Base-by-base conservation (phyloP, 2,329 filamentous ascomycete genomes). In the Fusarium clavum region DNA sequence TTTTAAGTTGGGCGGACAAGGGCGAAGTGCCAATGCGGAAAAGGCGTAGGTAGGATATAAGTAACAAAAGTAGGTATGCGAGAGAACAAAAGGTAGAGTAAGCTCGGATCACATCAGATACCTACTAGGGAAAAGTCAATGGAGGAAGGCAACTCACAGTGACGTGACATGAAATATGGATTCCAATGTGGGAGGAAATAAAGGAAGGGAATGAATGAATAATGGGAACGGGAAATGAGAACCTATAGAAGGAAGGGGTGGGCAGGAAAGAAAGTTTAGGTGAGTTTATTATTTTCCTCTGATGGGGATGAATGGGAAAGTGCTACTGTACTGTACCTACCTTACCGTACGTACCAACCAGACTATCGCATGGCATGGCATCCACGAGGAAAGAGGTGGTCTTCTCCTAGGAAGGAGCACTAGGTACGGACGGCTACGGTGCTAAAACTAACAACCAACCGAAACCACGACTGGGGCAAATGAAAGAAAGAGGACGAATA, bases 401-500 rank as follows among this genome's bases (percentile, higher is more conserved):
- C 34, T 38, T 38, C 34, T 38, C 58, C 38, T 59, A 64, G 24
- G 49, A 57, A 52, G 57, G 52, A 68, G 63, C 49, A 25, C n/a
- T 47, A 52, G 60, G 52, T 43, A 49, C 34, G 18, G 34, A 38
- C 34, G 34, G 34, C 34, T 38, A n/a, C 44, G 54, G 56, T 67
- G 54, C 67, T 69, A 71, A 70, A 61, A 58, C 68, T 71, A 70
- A 70, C 64, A 53, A 48, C 68, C 67, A 71, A 69, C 68, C 68
- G 54, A 70, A 69, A 70, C 58, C 44, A 61, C 29, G 55, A 32
- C 40, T 43, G 67, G 67, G 63, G 51, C 68, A 58, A 55, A 70
- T 64, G 32, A 71, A 56, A 70, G 24, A 54, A 51, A 54, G 55
- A 71, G 58, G 48, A 49, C 29, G 67, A 70, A 68, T 70, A 57